A percentile compares a stretch with the other conserved stretches of the same genome.
phyloP scores from a whole-genome alignment of 164 flowering plant genomes.

The Berberis vulgaris region DNA sequence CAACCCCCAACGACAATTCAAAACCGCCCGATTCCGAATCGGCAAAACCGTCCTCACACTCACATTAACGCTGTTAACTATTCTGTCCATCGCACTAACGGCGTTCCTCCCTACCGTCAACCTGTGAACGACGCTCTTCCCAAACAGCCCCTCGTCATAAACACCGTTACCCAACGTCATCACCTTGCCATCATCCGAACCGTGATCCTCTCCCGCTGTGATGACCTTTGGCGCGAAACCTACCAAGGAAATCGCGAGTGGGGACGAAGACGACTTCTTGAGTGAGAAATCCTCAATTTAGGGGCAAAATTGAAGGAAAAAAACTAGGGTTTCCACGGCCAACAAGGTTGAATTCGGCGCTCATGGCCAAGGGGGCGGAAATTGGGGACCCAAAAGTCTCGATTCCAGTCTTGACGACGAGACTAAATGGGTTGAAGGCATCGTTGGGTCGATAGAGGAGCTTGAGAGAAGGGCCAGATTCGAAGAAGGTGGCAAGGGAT shows the following conservation, averaged over 20 bases:
- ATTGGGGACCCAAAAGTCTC: conserved; percentile 58
- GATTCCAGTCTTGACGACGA: conserved; percentile 56
- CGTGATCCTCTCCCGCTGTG: conserved; percentile 6
- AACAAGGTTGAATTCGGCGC: conserved; percentile 59
- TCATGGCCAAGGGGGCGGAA: conserved; percentile 51
- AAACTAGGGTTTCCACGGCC: conserved; percentile 47
- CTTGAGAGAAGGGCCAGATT: conserved; percentile 56
- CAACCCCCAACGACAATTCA: conserved; percentile 56
- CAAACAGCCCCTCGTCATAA: not conserved
- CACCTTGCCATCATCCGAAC: conserved; percentile 1
- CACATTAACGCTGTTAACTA: conserved; percentile 38
- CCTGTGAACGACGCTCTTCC: not conserved
- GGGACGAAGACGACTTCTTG: conserved; percentile 24
- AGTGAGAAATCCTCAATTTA: conserved; percentile 58
- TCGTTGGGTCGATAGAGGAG: conserved; percentile 67
- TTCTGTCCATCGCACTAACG: conserved; percentile 4
- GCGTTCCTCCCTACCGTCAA: conserved; percentile 1
- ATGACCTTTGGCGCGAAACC: not conserved
- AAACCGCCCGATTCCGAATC: conserved; percentile 28
- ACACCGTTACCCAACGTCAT: not conserved
- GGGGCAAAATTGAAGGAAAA: conserved; percentile 54
- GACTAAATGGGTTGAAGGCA: conserved; percentile 48
- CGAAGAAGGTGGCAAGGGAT: conserved; percentile 49
- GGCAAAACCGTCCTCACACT: conserved; percentile 52
- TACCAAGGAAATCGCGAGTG: not conserved